Evolutionary conservation across 1,284 basidiomycete genomes (phyloP).

Genomic region (Irpex rosettiformis): DNA sequence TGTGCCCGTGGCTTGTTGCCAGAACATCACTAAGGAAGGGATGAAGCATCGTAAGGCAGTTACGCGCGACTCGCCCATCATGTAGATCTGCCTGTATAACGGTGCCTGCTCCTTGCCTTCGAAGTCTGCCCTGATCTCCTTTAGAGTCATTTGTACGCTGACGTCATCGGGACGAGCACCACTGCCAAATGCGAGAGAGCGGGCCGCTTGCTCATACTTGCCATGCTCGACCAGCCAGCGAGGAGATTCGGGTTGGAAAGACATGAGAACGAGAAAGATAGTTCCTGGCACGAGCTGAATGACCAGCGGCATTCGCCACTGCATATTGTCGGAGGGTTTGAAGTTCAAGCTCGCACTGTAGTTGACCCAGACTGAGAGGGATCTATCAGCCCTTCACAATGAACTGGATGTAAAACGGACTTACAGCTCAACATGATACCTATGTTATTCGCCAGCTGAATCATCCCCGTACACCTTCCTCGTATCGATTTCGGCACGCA

Average conservation of each 20-base stretch:
- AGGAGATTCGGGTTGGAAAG: slow-evolving; percentile 55
- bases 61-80: slow-evolving; percentile 41
- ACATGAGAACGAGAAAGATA: slow-evolving; percentile 42
- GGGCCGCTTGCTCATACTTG: slow-evolving; percentile 47
- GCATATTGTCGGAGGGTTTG: slow-evolving; percentile 31
- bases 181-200: slow-evolving; percentile 42
- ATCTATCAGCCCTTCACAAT: no score
- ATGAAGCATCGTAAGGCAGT: slow-evolving; percentile 48
- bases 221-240: slow-evolving; percentile 58
- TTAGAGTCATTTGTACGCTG: slow-evolving; percentile 38
- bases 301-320: slow-evolving; percentile 57
- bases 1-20: slow-evolving; percentile 59
- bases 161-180: slow-evolving; percentile 39
- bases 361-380: slow-evolving; percentile 42
- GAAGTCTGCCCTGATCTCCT: slow-evolving; percentile 52
- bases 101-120: slow-evolving; percentile 38
- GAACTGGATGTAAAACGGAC: no score
- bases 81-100: slow-evolving; percentile 34
- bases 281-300: slow-evolving; percentile 52
- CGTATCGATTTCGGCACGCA: slow-evolving; percentile 53
- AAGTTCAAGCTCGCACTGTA: slow-evolving; percentile 37
- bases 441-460: slow-evolving; percentile 49
- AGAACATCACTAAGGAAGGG: slow-evolving; percentile 50
- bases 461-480: slow-evolving; percentile 52
- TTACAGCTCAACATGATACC: slow-evolving; percentile 50